Base-by-base conservation (phyloP, 345 rosid species). In the Camelina sativa region DNA sequence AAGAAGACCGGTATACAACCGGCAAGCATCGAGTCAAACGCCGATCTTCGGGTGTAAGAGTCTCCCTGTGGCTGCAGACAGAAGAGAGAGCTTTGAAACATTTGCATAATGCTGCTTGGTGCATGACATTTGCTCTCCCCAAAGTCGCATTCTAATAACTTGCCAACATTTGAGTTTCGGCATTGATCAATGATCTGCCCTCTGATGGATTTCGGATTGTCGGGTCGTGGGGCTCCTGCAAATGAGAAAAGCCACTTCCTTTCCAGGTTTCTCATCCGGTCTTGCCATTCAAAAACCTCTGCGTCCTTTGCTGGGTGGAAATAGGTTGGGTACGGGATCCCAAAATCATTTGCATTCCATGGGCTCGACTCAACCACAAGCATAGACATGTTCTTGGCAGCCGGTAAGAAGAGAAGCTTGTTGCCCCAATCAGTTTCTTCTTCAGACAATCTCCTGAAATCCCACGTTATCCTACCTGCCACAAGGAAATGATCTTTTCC, bases 41-140 rank as follows among this genome's bases (percentile, higher is more conserved):
- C 96, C 11, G 97, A 84, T 67, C 97, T 84, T 52, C 97, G 75
- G 0, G 98, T 94, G 82, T 87, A 94, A 4, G 98, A 94, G 80
- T 89, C 95, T 16, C 97, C 96, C 84, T 87, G 97, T 69, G 95
- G 97, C 30, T 94, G 97, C 71, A 94, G 67, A 76, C 97, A 94
- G 88, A 87, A 88, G 69, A 84, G 76, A 41, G 91, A 94, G 78
- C 89, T 77, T 79, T 91, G 97, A 67, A 94, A 89, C 93, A 85
- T 88, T 82, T 84, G 87, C 94, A 84, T 93, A 71, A 91, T 87
- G 67, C 94, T 91, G 79, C 96, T 89, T 0, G 98, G 97, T 6
- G 94, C 89, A 82, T 91, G 97, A 68, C 98, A 93, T 77, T 89
- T 91, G 80, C 96, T 91, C 81, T 89, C 97, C 76, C 98, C 98